Evolutionary conservation across 106 monocot species (phyloP).

Genomic region (Agapanthus africanus): DNA sequence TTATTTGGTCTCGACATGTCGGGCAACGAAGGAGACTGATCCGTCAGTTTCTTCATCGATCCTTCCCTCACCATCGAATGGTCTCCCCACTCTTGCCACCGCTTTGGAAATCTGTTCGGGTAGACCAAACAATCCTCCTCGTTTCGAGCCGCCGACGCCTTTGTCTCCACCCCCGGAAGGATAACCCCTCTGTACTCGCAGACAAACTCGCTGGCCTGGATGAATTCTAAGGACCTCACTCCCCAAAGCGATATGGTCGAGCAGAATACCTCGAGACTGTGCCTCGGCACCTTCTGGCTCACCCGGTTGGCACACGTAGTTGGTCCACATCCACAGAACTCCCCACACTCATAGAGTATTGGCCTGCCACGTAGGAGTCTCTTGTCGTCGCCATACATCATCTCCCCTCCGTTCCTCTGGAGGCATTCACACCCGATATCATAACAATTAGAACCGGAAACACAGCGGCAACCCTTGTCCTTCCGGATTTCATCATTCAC

Average conservation of each 20-base stretch:
- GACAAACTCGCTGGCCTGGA: conserved; percentile 53
- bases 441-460: conserved; percentile 9
- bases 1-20: background rate
- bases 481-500: background rate
- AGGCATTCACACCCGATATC: conserved; percentile 37
- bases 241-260: conserved; percentile 49
- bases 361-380: conserved; percentile 50
- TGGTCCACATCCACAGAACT: conserved; percentile 36
- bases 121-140: background rate
- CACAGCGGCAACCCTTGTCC: conserved; percentile 38
- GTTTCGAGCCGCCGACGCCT: background rate
- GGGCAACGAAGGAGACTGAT: no score
- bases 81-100: background rate
- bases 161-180: background rate
- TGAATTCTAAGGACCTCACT: conserved; percentile 55
- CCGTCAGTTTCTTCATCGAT: no score
- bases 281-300: conserved; percentile 43
- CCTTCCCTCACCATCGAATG: background rate
- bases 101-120: background rate
- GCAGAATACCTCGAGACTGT: conserved; percentile 55
- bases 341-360: conserved; percentile 58
- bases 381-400: conserved; percentile 44
- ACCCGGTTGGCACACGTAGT: conserved; percentile 41
- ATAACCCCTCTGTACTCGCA: conserved; percentile 49
- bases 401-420: conserved; percentile 37